Evolutionary conservation across 257 asterid species (phyloP).

Genomic region (Jaltomata sinuosa): DNA sequence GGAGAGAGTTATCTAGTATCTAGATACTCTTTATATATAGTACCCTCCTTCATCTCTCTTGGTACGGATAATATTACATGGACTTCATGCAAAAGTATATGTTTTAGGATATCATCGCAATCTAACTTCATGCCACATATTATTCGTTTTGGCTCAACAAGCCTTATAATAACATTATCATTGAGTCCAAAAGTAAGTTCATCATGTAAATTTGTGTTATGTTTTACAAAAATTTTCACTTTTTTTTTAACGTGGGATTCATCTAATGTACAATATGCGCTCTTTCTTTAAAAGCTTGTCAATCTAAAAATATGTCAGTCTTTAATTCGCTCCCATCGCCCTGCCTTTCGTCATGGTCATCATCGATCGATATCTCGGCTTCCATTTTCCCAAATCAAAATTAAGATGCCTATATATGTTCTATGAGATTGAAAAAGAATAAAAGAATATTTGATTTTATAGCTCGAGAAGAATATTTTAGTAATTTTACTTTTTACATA

Average conservation of each 20-base stretch:
- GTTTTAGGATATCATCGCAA: background rate
- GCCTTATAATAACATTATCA: background rate
- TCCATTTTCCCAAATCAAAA: background rate
- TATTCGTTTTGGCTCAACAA: background rate
- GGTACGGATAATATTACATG: background rate
- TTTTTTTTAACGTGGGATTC: too few species aligned
- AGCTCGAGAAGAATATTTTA: background rate
- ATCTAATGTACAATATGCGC: too few species aligned
- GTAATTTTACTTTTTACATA: background rate
- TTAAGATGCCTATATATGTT: background rate
- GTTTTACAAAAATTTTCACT: background rate
- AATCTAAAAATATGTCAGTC: too few species aligned
- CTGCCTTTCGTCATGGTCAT: background rate
- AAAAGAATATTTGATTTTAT: background rate
- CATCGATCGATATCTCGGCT: background rate
- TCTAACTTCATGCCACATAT: background rate
- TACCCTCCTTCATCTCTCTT: background rate
- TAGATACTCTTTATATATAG: background rate
- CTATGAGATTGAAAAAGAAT: background rate
- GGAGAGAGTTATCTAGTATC: background rate
- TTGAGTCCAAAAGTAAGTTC: background rate
- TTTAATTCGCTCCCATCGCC: background rate
- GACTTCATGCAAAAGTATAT: background rate
- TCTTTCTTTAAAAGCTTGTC: too few species aligned
- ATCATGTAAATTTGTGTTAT: background rate